Percentiles rank a stretch among this genome's conserved stretches.
Evolutionary conservation across 2,329 filamentous ascomycete species (phyloP).

Genomic region (Ustulina deusta): DNA sequence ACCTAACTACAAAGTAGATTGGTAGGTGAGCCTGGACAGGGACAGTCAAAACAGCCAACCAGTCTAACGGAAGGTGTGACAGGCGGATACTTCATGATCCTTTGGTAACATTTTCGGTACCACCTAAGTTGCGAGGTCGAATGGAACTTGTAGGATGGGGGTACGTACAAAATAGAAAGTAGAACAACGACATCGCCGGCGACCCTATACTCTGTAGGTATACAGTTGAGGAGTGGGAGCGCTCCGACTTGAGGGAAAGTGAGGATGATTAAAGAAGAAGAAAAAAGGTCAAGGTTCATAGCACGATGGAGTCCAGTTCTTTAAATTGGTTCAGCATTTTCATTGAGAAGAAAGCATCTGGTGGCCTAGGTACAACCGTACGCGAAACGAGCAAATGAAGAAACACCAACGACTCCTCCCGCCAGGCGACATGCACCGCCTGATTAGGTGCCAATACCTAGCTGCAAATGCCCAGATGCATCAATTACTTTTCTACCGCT

Average conservation of each 20-base stretch:
- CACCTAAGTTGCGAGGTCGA: background rate
- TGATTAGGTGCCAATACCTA: conserved; percentile 51
- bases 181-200: background rate
- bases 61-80: background rate
- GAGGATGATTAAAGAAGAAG: background rate
- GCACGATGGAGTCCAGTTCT: background rate
- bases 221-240: too few species aligned
- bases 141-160: too few species aligned
- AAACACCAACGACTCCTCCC: conserved; percentile 48
- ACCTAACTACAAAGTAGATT: background rate
- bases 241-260: background rate
- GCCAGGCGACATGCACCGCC: conserved; percentile 47
- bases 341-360: conserved; percentile 47
- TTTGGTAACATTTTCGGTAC: background rate
- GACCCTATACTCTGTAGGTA: background rate
- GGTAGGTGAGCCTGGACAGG: background rate
- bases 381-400: conserved; percentile 46
- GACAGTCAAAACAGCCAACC: background rate
- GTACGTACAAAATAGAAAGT: background rate
- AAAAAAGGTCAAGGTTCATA: background rate
- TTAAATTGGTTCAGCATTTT: conserved; percentile 32
- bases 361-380: conserved; percentile 51
- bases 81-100: background rate
- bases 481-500: conserved; percentile 49
- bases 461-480: conserved; percentile 51